Evolutionary conservation across 1,284 basidiomycete species (phyloP).

Genomic region (Ganoderma sinense): DNA sequence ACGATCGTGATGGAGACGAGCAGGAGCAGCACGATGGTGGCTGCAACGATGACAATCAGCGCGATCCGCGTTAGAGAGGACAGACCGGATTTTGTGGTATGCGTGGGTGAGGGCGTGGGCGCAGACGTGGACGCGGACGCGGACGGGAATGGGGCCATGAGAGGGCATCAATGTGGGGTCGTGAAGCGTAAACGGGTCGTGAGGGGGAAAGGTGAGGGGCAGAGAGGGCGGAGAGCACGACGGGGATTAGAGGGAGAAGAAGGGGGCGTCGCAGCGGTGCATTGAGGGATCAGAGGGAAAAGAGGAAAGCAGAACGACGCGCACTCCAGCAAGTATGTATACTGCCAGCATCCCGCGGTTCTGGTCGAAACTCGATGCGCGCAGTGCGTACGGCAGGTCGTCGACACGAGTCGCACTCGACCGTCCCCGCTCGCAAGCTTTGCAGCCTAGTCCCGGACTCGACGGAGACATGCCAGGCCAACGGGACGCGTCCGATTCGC

Average conservation of each 20-base stretch:
- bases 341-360: background rate
- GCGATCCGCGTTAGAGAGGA: slow-evolving; percentile 14
- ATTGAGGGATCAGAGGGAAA: slow-evolving; percentile 14
- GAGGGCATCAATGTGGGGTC: background rate
- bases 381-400: slow-evolving; percentile 19
- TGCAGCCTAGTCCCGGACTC: slow-evolving; percentile 9
- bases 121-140: slow-evolving; percentile 7
- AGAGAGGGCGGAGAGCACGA: background rate
- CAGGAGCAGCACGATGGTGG: slow-evolving; percentile 71
- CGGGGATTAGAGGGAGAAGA: background rate
- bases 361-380: slow-evolving; percentile 9
- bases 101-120: slow-evolving; percentile 7
- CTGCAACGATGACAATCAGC: slow-evolving; percentile 36
- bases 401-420: slow-evolving; percentile 9
- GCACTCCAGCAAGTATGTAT: slow-evolving; percentile 15
- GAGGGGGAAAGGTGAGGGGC: background rate
- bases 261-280: slow-evolving; percentile 5
- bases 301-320: slow-evolving; percentile 3
- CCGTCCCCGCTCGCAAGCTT: slow-evolving; percentile 13
- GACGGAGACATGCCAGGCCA: background rate
- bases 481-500: slow-evolving; percentile 19
- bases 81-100: slow-evolving; percentile 10
- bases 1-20: slow-evolving; percentile 70
- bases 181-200: slow-evolving; percentile 4
- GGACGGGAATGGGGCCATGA: background rate